A percentile compares a stretch with the other conserved stretches of the same genome.
Conservation (phyloP, 345 rosid species). For the Trapa incisa region DNA sequence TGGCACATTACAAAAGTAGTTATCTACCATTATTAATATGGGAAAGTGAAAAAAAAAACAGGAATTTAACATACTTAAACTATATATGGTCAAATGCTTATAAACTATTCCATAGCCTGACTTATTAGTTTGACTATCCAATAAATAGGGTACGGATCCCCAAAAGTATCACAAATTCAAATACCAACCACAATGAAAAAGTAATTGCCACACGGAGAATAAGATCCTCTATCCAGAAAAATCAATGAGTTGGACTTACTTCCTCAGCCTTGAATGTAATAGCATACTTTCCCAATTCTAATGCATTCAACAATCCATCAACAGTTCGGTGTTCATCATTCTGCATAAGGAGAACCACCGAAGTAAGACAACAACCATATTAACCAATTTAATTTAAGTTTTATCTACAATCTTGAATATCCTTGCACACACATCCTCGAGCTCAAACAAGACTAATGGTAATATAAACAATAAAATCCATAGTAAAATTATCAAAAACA, state of each 20-base stretch:
- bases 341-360: constrained; percentile 21
- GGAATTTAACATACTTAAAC: no score
- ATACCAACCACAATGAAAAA: neutral
- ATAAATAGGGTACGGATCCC: neutral
- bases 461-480: no score
- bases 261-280: constrained; percentile 80
- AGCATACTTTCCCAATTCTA: constrained; percentile 70
- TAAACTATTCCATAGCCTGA: no score
- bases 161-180: neutral
- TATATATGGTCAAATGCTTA: no score
- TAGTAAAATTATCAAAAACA: neutral
- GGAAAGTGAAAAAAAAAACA: no score
- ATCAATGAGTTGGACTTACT: constrained; percentile 28
- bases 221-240: no score
- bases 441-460: neutral
- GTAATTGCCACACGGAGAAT: neutral
- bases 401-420: neutral
- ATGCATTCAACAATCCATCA: constrained; percentile 56
- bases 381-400: neutral
- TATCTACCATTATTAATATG: neutral
- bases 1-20: neutral
- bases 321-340: constrained; percentile 64
- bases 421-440: neutral
- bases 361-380: neutral
- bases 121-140: neutral